Conservation (phyloP, 2,329 filamentous ascomycete species). For the Aureobasidium sp. region DNA sequence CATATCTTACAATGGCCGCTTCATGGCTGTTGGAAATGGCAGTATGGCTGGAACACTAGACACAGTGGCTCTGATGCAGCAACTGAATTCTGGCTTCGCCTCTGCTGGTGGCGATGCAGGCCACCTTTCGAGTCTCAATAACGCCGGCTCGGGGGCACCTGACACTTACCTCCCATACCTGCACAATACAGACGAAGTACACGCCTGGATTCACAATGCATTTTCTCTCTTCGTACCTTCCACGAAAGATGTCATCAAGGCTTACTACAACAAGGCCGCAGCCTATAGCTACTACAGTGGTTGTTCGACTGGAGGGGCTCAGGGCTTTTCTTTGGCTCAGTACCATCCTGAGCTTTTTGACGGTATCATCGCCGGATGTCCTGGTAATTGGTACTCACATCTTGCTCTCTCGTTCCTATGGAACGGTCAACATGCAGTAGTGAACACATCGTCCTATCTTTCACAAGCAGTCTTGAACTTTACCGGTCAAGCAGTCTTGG, state of each 20-base stretch:
- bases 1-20: slow-evolving; percentile 19
- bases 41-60: slow-evolving; percentile 24
- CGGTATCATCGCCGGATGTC: slow-evolving; percentile 35
- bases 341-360: slow-evolving; percentile 36
- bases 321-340: slow-evolving; percentile 35
- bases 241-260: slow-evolving; percentile 23
- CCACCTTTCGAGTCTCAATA: slow-evolving; percentile 22
- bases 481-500: slow-evolving; percentile 28
- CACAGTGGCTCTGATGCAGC: slow-evolving; percentile 19
- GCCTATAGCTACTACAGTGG: slow-evolving; percentile 34
- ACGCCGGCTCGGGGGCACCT: slow-evolving; percentile 20
- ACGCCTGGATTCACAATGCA: slow-evolving; percentile 33
- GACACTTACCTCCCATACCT: slow-evolving; percentile 22
- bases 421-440: slow-evolving; percentile 20
- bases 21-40: slow-evolving; percentile 25
- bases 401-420: slow-evolving; percentile 25
- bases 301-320: slow-evolving; percentile 36
- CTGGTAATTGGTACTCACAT: slow-evolving; percentile 33
- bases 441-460: slow-evolving; percentile 19
- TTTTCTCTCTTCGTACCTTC: slow-evolving; percentile 28
- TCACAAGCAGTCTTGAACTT: slow-evolving; percentile 27
- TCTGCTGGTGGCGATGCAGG: slow-evolving; percentile 23
- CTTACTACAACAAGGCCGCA: slow-evolving; percentile 28
- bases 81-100: slow-evolving; percentile 23
- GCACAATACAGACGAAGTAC: slow-evolving; percentile 22